Evolutionary conservation across 106 monocot species (phyloP).

Genomic region (Dendrobium nobile): DNA sequence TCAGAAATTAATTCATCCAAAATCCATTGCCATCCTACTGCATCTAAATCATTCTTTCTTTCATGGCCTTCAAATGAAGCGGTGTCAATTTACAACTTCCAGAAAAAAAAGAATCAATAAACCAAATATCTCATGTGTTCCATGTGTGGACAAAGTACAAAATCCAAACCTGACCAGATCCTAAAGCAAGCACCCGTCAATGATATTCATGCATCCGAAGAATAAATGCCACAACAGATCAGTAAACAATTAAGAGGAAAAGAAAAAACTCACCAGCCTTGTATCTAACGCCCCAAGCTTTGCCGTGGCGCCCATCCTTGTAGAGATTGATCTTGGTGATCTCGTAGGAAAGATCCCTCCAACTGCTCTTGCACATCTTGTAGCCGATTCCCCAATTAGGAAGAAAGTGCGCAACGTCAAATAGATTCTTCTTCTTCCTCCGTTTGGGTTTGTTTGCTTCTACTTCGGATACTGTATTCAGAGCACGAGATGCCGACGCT

Average conservation of each 20-base stretch:
- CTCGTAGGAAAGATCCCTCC: conserved; percentile 84
- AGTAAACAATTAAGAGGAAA: background rate
- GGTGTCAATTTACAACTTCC: background rate
- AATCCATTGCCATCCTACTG: background rate
- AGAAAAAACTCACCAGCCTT: conserved; percentile 55
- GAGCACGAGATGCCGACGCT: conserved; percentile 8
- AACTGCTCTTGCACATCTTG: conserved; percentile 81
- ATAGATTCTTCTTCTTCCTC: conserved; percentile 93
- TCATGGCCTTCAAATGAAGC: background rate
- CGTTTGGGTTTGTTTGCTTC: conserved; percentile 35
- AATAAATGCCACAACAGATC: background rate
- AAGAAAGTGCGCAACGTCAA: conserved; percentile 89
- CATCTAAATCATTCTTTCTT: background rate
- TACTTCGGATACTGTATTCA: conserved; percentile 5
- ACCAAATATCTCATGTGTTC: background rate
- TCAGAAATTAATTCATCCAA: background rate
- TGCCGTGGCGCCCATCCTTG: conserved; percentile 95
- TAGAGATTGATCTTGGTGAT: conserved; percentile 97
- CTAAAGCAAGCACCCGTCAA: background rate
- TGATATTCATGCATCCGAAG: too few species aligned
- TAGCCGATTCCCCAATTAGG: conserved; percentile 90
- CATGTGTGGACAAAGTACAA: too few species aligned
- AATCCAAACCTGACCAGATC: background rate
- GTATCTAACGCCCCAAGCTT: conserved; percentile 87
- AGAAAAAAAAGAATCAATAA: background rate